Base-by-base conservation (phyloP, 176 grass and related monocot species). In the Chloris gayana region DNA sequence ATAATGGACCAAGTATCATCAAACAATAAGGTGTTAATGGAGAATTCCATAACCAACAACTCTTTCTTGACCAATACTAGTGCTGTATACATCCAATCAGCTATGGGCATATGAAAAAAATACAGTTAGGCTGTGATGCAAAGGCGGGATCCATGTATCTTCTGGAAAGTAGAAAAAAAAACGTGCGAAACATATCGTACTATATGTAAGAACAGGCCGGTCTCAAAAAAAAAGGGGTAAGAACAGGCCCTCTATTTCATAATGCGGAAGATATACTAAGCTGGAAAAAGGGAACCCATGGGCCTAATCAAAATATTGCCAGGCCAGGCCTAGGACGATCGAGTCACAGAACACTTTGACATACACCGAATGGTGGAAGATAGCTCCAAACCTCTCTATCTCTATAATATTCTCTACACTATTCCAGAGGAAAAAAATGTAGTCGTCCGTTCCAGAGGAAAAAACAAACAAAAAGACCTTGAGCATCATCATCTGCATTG, bases 401-500 rank as follows among this genome's bases (percentile, higher is more conserved):
- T n/a, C n/a, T n/a, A n/a, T n/a, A n/a, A n/a, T n/a, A n/a, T n/a
- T n/a, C n/a, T n/a, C n/a, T n/a, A n/a, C n/a, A n/a, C n/a, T n/a
- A n/a, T n/a, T n/a, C n/a, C n/a, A n/a, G n/a, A n/a, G n/a, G n/a
- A n/a, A n/a, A n/a, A n/a, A n/a, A n/a, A n/a, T n/a, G n/a, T n/a
- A n/a, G n/a, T n/a, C n/a, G n/a, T n/a, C n/a, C n/a, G n/a, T n/a
- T n/a, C n/a, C n/a, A n/a, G n/a, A n/a, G n/a, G n/a, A n/a, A n/a
- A n/a, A n/a, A n/a, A n/a, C n/a, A n/a, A n/a, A n/a, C n/a, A n/a
- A n/a, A n/a, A n/a, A n/a, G n/a, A n/a, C n/a, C n/a, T n/a, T n/a
- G n/a, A n/a, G n/a, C n/a, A 91, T 86, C 96, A 99, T 99, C 93
- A 93, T 91, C 96, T 99, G 93, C 80, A 82, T 77, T 19, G 53